These are phyloP conservation scores for Trichoderma koningii DNA, from an alignment of 2,329 filamentous ascomycete species.

Conservation along the genomic window DNA sequence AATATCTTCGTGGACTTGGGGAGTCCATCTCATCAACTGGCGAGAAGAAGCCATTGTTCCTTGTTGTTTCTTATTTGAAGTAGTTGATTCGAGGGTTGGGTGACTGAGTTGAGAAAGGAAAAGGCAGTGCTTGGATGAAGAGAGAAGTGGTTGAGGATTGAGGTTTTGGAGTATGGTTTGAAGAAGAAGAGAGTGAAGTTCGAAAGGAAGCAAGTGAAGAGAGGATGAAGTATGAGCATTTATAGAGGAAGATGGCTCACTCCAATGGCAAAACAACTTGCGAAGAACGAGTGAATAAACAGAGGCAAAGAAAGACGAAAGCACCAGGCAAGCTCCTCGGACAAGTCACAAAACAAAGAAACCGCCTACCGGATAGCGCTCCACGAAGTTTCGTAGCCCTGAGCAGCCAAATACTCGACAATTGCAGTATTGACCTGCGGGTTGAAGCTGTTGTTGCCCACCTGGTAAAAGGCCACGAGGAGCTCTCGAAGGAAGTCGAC, in stretches of 20 bases:
- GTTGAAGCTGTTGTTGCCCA: conserved; percentile 36
- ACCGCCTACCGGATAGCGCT: conserved; percentile 48
- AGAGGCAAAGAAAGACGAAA: background rate
- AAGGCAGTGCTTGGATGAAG: background rate
- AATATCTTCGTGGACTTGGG: conserved; percentile 48
- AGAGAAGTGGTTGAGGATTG: background rate
- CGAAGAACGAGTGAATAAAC: background rate
- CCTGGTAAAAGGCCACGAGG: conserved; percentile 39
- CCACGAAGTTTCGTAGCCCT: conserved; percentile 45
- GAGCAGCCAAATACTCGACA: conserved; percentile 38
- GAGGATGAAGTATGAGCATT: background rate
- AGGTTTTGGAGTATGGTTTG: background rate
- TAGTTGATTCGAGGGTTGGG: background rate
- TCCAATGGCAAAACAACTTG: background rate
- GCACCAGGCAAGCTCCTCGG: background rate
- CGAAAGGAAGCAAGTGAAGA: background rate
- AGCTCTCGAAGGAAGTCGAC: conserved; percentile 41
- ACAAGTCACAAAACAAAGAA: background rate
- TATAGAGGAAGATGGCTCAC: no score
- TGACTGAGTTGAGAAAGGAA: no score
- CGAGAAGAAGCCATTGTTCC: conserved; percentile 30
- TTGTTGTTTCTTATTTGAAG: background rate
- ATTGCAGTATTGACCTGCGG: conserved; percentile 38
- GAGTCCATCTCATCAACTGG: conserved; percentile 45
- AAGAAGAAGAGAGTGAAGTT: background rate